phyloP scores from a whole-genome alignment of 495 filamentous ascomycete species.

The Trypethelium eluteriae region DNA sequence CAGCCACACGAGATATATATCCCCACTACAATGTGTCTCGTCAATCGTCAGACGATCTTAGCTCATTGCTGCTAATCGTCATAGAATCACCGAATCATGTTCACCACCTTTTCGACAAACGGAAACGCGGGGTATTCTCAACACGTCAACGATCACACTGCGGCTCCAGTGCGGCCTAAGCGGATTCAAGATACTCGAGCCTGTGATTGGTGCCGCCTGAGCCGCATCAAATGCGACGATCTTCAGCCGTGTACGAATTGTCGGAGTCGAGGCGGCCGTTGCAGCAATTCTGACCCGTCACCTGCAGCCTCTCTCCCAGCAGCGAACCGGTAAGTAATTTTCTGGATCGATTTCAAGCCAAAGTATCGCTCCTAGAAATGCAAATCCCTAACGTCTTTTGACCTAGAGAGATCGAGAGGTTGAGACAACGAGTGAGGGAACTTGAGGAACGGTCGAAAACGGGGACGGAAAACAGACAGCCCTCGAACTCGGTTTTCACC shows the following conservation, averaged over 20 bases:
- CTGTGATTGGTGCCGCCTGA: neutral
- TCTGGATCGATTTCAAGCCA: neutral
- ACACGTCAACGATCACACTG: neutral
- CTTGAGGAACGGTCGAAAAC: neutral
- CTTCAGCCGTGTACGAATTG: neutral
- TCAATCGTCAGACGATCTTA: neutral
- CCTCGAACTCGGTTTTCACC: neutral
- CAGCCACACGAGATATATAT: neutral
- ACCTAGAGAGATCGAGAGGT: neutral
- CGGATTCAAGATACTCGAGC: neutral
- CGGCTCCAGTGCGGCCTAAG: neutral
- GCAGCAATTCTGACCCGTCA: neutral
- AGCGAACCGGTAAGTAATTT: neutral
- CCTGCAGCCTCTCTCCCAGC: neutral
- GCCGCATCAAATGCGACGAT: neutral
- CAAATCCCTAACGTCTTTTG: neutral
- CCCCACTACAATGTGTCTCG: neutral
- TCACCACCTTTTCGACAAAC: neutral
- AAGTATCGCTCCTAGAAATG: neutral
- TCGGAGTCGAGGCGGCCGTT: neutral
- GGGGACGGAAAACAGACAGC: neutral
- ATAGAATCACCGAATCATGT: neutral
- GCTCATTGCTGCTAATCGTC: neutral
- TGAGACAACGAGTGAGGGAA: neutral
- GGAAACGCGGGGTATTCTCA: neutral